Base-by-base conservation (phyloP, 2,329 filamentous ascomycete genomes). In the Trichoderma koningii region DNA sequence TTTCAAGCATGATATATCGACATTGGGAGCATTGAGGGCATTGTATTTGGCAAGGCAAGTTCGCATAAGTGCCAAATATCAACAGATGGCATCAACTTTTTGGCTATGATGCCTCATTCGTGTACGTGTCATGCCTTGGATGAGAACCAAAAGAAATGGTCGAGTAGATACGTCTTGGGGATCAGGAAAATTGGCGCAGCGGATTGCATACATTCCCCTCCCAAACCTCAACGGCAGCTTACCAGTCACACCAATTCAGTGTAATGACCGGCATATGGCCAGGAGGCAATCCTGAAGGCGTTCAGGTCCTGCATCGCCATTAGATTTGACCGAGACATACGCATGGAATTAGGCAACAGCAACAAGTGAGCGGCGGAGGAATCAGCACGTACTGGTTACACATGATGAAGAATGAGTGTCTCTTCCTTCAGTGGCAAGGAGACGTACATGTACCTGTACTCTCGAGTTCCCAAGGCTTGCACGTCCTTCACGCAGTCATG, bases 391-490 rank as follows among this genome's bases (percentile, higher is more conserved):
- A 10, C n/a, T 44, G 15, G 21, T 28, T 55, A 44, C 53, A 55
- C 53, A 44, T 55, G 34, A n/a, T 55, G 15, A 10, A 55, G 28
- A 21, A 41, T 38, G 38, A 28, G 28, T 14, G 2, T 28, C 28
- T 28, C 53, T 44, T 55, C 53, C 53, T 55, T 55, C 15, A 55
- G 38, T 9, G 5, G 53, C 38, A 44, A 23, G 38, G 9, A 15
- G 53, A 55, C 53, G 19, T 28, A 45, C 38, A 44, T 55, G 53
- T 44, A 45, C 38, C 42, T 55, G 53, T 44, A 55, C 53, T 28
- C 30, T 55, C 19, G 52, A 55, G 19, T 3, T 14, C 9, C 52
- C 6, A 5, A 55, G 34, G 19, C 21, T 23, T 42, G 23, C 52
- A 15, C 19, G 19, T 42, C 10, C 52, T 55, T 55, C 19, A 42